Conservation (phyloP, 2,329 filamentous ascomycete genomes). For the Colletotrichum brevisporum region DNA sequence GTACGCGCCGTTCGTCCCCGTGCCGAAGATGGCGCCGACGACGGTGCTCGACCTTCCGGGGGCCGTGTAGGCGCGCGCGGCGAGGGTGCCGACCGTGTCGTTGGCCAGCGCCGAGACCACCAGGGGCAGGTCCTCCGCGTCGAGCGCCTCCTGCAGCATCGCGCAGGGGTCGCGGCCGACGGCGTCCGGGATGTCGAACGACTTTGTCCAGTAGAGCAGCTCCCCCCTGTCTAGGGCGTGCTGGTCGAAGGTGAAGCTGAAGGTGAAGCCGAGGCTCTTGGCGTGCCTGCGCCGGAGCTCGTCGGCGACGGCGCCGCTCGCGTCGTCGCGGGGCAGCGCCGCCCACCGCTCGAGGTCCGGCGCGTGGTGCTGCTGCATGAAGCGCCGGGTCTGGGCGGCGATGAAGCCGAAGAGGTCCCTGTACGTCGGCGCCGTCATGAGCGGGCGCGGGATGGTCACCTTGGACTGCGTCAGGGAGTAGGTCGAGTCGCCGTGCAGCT, state of each 20-base stretch:
- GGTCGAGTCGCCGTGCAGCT: slow-evolving; percentile 70
- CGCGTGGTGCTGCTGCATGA: slow-evolving; percentile 73
- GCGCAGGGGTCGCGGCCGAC: slow-evolving; percentile 82
- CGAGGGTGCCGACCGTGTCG: slow-evolving; percentile 84
- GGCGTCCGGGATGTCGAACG: slow-evolving; percentile 83
- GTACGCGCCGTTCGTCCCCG: slow-evolving; percentile 82
- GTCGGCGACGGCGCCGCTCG: background rate
- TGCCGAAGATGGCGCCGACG: slow-evolving; percentile 85
- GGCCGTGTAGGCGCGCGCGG: slow-evolving; percentile 85
- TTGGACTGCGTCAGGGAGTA: slow-evolving; percentile 78
- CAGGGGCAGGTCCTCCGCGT: slow-evolving; percentile 77
- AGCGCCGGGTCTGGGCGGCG: slow-evolving; percentile 78
- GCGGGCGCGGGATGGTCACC: slow-evolving; percentile 43
- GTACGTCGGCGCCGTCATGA: slow-evolving; percentile 45
- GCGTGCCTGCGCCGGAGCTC: slow-evolving; percentile 20
- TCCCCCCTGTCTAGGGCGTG: slow-evolving; percentile 79
- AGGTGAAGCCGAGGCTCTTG: slow-evolving; percentile 49
- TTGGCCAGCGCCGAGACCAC: slow-evolving; percentile 82
- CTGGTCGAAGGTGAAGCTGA: slow-evolving; percentile 81
- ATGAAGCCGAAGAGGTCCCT: slow-evolving; percentile 81
- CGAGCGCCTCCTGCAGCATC: slow-evolving; percentile 79
- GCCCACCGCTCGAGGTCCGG: slow-evolving; percentile 28
- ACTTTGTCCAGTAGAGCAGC: slow-evolving; percentile 85
- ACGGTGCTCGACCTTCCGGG: slow-evolving; percentile 78
- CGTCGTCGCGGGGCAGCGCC: background rate